Evolutionary conservation across 106 monocot genomes (phyloP).

Genomic region (Dioscorea alata): DNA sequence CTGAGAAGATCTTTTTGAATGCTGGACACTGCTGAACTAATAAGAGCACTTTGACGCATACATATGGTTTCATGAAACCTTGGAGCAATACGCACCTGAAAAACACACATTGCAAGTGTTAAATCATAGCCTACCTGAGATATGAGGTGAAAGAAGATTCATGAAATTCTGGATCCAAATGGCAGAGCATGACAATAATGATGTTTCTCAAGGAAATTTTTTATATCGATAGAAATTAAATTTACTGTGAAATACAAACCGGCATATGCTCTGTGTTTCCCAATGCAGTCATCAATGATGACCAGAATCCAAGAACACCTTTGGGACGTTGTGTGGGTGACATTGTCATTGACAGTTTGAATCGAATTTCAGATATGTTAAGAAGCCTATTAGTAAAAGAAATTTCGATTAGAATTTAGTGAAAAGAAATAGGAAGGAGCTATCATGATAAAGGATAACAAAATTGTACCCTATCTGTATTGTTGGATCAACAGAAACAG

Average conservation of each 20-base stretch:
- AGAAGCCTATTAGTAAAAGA: conserved; percentile 42
- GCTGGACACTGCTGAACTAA: conserved; percentile 59
- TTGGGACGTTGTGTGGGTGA: conserved; percentile 85
- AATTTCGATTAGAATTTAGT: neutral
- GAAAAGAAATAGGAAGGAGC: neutral
- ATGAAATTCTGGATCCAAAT: neutral
- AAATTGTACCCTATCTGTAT: conserved; percentile 79
- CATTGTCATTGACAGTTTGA: conserved; percentile 93
- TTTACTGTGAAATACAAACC: conserved; percentile 22
- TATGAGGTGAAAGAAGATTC: neutral
- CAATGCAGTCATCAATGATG: conserved; percentile 94
- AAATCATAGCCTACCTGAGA: neutral
- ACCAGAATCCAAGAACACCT: conserved; percentile 97
- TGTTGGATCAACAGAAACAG: conserved; percentile 82
- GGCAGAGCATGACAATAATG: too few species aligned
- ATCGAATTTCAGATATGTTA: conserved; percentile 82
- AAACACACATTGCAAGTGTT: neutral
- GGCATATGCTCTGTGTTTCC: conserved; percentile 98
- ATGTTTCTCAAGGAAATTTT: neutral
- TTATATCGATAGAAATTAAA: neutral
- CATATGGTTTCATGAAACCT: conserved; percentile 65
- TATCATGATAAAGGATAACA: neutral
- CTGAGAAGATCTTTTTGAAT: conserved; percentile 93
- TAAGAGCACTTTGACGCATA: conserved; percentile 88
- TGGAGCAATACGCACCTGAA: conserved; percentile 75